Base-by-base conservation (phyloP, 768 basidiomycete species). In the Boletus rubropictus region DNA sequence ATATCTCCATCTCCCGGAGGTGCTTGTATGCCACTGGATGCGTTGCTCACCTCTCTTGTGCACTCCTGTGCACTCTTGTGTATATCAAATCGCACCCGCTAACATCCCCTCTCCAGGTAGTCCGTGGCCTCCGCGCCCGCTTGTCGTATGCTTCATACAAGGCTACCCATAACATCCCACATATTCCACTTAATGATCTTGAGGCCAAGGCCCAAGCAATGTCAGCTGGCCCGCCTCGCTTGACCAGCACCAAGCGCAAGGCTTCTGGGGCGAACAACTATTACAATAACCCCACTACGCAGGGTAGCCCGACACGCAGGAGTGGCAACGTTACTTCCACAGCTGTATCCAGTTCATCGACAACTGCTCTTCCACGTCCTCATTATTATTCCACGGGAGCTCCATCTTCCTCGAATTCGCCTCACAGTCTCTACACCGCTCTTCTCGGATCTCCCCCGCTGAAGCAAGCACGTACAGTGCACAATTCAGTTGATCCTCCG, bases 91-190 rank as follows among this genome's bases (percentile, higher is more conserved):
- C 24, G 34, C 49, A 28, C 49, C 36, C 33, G 37, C 67, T 66
- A 20, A 67, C 55, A 9, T 53, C 54, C 65, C 58, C 54, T 69
- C 41, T 51, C 49, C 71, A 91, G 89, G 80, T 91, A 27, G 86
- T 87, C 60, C 85, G 86, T 62, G 82, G 78, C 44, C 76, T 92
- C 47, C 81, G 89, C 51, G 77, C 88, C 57, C 83, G 88, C 55
- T 77, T 92, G 42, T 78, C 86, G 0, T 88, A 89, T 67, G 89
- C 89, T 20, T 83, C 84, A 2, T 89, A 85, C 76, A 91, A 91
- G 69, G 86, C 89, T 5, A 75, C 76, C 12, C 78, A 88, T 65
- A 85, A 88, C 63, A 68, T 86, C 46, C 71, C 82, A 9, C 78
- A 81, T 46, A 70, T 81, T 41, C 73, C 82, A 37, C 69, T 89